These are phyloP conservation scores for Melaleuca quinquenervia DNA, from an alignment of 345 rosid genomes.

Conservation along the genomic window DNA sequence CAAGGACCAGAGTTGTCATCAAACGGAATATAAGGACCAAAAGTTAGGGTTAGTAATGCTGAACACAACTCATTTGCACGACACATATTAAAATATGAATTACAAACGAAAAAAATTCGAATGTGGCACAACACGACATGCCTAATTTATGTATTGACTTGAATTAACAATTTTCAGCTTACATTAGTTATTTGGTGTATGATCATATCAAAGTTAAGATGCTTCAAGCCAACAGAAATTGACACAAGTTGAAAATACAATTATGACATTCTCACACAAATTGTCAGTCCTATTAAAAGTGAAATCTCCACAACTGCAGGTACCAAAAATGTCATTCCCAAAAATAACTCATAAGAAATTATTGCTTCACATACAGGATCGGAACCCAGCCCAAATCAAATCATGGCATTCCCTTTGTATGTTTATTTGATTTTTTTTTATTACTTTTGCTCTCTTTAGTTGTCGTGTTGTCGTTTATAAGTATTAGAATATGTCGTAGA, in stretches of 20 bases:
- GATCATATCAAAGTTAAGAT: neutral
- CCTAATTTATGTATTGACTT: neutral
- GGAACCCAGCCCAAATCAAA: neutral
- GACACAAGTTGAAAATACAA: neutral
- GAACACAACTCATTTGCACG: neutral
- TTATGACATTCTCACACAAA: neutral
- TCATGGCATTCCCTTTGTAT: neutral
- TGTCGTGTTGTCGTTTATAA: neutral
- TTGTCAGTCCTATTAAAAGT: neutral
- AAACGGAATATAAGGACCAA: neutral
- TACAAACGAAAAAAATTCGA: neutral
- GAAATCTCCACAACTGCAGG: neutral
- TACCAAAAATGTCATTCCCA: neutral
- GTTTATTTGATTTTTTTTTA: neutral
- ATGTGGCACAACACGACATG: neutral
- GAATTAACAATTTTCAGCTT: neutral
- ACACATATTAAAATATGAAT: neutral
- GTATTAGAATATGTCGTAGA: neutral
- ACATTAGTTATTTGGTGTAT: neutral
- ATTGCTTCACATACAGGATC: neutral
- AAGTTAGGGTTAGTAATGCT: neutral
- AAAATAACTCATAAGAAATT: neutral
- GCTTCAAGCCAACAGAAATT: neutral
- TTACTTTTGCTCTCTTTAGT: neutral
- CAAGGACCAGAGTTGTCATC: neutral